A percentile compares a stretch with the other conserved stretches of the same genome.
phyloP scores from a whole-genome alignment of 805 yeast species.

The Wickerhamomyces kurtzmanii region DNA sequence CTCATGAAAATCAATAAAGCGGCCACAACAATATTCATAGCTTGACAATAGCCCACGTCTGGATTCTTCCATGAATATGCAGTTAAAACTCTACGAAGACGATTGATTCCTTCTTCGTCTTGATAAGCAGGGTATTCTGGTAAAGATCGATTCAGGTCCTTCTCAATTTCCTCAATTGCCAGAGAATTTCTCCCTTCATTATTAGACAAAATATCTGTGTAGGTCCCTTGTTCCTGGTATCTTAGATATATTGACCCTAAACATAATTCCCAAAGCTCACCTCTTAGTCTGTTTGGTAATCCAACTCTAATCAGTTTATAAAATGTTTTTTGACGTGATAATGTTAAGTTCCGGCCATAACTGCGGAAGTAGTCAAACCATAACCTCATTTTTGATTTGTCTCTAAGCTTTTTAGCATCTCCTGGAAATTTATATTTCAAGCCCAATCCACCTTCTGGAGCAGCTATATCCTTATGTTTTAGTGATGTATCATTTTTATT shows the following conservation, averaged over 20 bases:
- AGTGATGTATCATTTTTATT: slow-evolving; percentile 31
- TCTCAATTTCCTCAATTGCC: slow-evolving; percentile 94
- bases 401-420: slow-evolving; percentile 64
- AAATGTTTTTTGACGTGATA: slow-evolving; percentile 67
- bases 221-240: slow-evolving; percentile 50
- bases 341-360: slow-evolving; percentile 76
- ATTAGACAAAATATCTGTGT: slow-evolving; percentile 45
- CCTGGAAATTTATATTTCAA: slow-evolving; percentile 84
- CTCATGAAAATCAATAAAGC: slow-evolving; percentile 76
- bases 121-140: slow-evolving; percentile 97
- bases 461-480: slow-evolving; percentile 26
- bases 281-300: slow-evolving; percentile 86
- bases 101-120: slow-evolving; percentile 69
- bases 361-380: slow-evolving; percentile 89
- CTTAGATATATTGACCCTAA: slow-evolving; percentile 79
- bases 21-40: slow-evolving; percentile 91
- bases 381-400: slow-evolving; percentile 75
- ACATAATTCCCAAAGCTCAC: slow-evolving; percentile 92
- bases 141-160: slow-evolving; percentile 85
- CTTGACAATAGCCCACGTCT: slow-evolving; percentile 96
- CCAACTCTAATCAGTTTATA: slow-evolving; percentile 84
- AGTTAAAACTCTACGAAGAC: slow-evolving; percentile 79
- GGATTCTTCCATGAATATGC: slow-evolving; percentile 97
- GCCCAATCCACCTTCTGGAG: slow-evolving; percentile 85
- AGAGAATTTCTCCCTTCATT: slow-evolving; percentile 58